These are phyloP conservation scores for Aureobasidium lini DNA, from an alignment of 2,329 filamentous ascomycete genomes.

Conservation along the genomic window DNA sequence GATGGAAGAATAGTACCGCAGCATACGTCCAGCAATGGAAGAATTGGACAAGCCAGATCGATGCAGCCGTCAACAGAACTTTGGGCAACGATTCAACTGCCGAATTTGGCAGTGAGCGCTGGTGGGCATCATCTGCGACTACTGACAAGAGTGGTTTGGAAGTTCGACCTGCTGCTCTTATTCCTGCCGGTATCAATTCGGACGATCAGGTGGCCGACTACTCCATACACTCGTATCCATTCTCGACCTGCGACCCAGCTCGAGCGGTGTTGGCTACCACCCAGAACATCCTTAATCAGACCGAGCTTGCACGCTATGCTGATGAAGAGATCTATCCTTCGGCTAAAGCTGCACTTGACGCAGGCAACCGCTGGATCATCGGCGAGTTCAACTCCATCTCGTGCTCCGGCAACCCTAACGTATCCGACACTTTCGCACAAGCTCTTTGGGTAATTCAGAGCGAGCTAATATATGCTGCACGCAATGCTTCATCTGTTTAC, in stretches of 20 bases:
- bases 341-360: slow-evolving; percentile 22
- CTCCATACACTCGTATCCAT: slow-evolving; percentile 25
- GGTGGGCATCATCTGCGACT: slow-evolving; percentile 25
- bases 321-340: slow-evolving; percentile 25
- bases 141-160: slow-evolving; percentile 23
- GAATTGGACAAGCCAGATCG: slow-evolving; percentile 23
- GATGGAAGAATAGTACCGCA: slow-evolving; percentile 22
- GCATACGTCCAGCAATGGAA: slow-evolving; percentile 26
- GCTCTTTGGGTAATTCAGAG: slow-evolving; percentile 35
- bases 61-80: slow-evolving; percentile 20
- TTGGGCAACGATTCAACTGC: background rate
- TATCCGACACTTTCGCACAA: slow-evolving; percentile 36
- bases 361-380: slow-evolving; percentile 25
- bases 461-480: slow-evolving; percentile 31
- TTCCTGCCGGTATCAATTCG: slow-evolving; percentile 23
- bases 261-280: slow-evolving; percentile 22
- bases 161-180: slow-evolving; percentile 23
- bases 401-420: slow-evolving; percentile 32
- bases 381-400: slow-evolving; percentile 37
- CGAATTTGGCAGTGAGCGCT: slow-evolving; percentile 17
- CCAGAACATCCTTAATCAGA: slow-evolving; percentile 25
- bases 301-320: slow-evolving; percentile 21
- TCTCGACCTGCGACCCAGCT: slow-evolving; percentile 24
- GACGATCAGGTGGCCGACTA: slow-evolving; percentile 23
- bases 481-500: slow-evolving; percentile 32